Percentiles rank a stretch among this genome's conserved stretches.
phyloP scores from a whole-genome alignment of 345 rosid species.

The Combretum micranthum region DNA sequence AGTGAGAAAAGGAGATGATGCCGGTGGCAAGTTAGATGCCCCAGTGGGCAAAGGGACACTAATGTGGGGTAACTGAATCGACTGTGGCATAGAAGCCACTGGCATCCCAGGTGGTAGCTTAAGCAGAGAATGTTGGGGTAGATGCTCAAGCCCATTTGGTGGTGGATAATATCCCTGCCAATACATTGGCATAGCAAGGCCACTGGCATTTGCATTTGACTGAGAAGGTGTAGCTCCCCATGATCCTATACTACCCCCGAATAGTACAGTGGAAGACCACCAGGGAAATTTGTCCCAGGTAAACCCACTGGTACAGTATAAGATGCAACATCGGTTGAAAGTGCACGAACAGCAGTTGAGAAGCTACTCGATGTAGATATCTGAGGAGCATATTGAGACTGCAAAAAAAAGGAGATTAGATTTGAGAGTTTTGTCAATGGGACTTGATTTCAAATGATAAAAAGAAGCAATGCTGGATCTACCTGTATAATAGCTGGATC shows the following conservation, averaged over 20 bases:
- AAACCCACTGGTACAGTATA: neutral
- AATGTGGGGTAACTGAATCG: conserved; percentile 2
- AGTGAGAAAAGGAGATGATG: conserved; percentile 7
- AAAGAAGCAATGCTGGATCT: neutral
- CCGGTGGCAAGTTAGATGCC: conserved; percentile 5
- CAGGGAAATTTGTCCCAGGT: conserved; percentile 10
- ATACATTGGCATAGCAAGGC: conserved; percentile 8
- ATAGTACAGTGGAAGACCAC: conserved; percentile 11
- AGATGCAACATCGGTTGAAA: conserved; percentile 1
- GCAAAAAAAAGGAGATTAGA: neutral
- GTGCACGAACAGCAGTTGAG: conserved; percentile 5
- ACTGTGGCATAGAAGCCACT: conserved; percentile 6
- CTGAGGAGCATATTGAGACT: conserved; percentile 8
- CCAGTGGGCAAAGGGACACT: conserved; percentile 4
- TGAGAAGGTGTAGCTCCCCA: conserved; percentile 1
- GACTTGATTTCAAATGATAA: too few relatives aligned
- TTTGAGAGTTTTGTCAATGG: too few relatives aligned
- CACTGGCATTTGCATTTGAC: conserved; percentile 8
- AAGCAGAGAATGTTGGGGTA: conserved; percentile 11
- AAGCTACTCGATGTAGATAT: conserved; percentile 6
- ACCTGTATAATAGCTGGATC: conserved; percentile 23
- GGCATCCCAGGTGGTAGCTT: conserved; percentile 7
- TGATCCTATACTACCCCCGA: conserved; percentile 4
- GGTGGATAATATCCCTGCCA: conserved; percentile 11
- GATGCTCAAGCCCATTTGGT: neutral